Conservation (phyloP, 306 rosid species). For the Castanopsis chinensis region DNA sequence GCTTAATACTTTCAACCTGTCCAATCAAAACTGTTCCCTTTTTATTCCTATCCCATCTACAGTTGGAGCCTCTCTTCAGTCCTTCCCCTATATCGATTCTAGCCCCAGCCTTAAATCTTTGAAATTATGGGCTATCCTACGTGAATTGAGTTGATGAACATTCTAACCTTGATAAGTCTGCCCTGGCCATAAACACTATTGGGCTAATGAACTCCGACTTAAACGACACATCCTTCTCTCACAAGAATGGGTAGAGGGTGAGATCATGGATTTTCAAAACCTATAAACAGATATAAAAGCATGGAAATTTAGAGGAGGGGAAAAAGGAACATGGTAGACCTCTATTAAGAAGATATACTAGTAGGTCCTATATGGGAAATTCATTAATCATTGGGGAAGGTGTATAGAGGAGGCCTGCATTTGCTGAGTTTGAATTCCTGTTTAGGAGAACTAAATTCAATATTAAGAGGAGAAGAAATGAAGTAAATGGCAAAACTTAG, state of each 20-base stretch:
- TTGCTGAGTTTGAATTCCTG: not conserved
- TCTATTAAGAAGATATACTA: not conserved
- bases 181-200: too few relatives aligned
- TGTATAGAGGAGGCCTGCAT: too few relatives aligned
- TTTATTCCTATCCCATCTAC: not conserved
- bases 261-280: too few relatives aligned
- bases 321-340: not conserved
- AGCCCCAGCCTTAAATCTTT: not conserved
- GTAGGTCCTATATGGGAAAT: not conserved
- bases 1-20: not conserved
- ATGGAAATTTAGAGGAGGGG: not conserved
- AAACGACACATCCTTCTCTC: too few relatives aligned
- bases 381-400: not conserved
- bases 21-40: not conserved
- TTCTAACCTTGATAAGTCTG: not conserved
- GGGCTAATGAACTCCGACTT: too few relatives aligned
- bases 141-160: not conserved
- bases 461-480: not conserved
- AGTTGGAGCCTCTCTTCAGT: not conserved
- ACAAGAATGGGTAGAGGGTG: too few relatives aligned
- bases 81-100: not conserved
- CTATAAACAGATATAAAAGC: not conserved
- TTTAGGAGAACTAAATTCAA: not conserved
- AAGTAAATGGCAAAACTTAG: not conserved
- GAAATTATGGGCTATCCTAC: not conserved